Base-by-base conservation (phyloP, 768 basidiomycete species). In the Suillus lakei region DNA sequence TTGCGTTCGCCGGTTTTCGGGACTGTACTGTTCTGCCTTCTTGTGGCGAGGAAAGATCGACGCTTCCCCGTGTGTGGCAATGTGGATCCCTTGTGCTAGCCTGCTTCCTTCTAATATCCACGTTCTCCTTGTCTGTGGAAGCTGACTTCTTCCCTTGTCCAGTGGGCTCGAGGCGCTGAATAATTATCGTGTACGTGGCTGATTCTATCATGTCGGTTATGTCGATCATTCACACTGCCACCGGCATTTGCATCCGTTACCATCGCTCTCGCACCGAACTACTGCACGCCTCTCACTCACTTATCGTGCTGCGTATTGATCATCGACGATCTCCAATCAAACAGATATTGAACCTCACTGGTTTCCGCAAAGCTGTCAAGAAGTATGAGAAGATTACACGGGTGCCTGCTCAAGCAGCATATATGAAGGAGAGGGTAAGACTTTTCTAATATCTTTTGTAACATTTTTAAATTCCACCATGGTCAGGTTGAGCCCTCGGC, bases 341-440 rank as follows among this genome's bases (percentile, higher is more conserved):
- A 10, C 67, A 94, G 90, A 87, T 91, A 53, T 77, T 98, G 46
- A 99, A 99, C 75, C 76, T 95, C 12, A 92, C 93, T 1, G 98
- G 97, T 1, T 95, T 98, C 74, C 83, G 92, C 32, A 95, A 95
- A 74, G 89, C 89, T 0, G 74, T 95, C 64, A 95, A 91, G 78
- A 95, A 95, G 74, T 95, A 93, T 67, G 91, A 91, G 72, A 96
- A 93, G 74, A 78, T 85, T 5, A 91, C 94, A 16, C 88, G 84
- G 75, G 90, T 92, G 39, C 82, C 85, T 15, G 89, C 87, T 26
- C 87, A 92, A 73, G 83, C 89, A 30, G 83, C 89, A 46, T 98
- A 96, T 73, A 95, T 91, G 82, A 79, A 82, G 43, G 93, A 96
- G 73, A 91, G 88, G 78, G 93, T 91, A 71, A 3, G 69, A 10